Conservation (phyloP, 2,329 filamentous ascomycete species). For the Diplodia corticola region DNA sequence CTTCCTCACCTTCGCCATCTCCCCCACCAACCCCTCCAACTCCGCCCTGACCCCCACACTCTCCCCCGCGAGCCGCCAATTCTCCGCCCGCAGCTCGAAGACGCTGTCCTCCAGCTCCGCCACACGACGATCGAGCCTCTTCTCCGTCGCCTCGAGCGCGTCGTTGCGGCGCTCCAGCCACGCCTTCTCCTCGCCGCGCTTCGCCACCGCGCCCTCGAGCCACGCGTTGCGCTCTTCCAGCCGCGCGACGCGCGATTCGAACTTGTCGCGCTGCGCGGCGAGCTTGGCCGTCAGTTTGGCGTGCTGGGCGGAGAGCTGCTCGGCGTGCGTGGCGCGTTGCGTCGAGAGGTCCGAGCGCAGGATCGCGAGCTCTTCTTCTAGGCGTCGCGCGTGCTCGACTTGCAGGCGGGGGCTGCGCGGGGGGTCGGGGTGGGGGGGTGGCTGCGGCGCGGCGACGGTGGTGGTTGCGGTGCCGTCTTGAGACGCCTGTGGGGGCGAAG, state of each 20-base stretch:
- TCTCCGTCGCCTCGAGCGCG: background rate
- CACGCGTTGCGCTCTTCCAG: constrained; percentile 7
- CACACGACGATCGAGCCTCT: background rate
- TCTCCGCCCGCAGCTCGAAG: background rate
- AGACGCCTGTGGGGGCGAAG: background rate
- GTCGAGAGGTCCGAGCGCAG: background rate
- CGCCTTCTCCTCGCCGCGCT: constrained; percentile 5
- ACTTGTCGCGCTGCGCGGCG: background rate
- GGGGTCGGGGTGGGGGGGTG: background rate
- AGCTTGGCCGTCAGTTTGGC: background rate
- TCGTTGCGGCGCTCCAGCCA: constrained; percentile 12
- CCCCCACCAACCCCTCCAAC: background rate
- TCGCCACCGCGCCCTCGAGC: constrained; percentile 8
- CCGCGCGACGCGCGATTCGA: background rate
- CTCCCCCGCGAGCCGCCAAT: background rate
- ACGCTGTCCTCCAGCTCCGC: background rate
- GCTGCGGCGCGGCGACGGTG: background rate
- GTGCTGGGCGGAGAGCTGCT: background rate
- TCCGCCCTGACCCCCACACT: background rate
- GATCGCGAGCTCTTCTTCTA: constrained; percentile 17
- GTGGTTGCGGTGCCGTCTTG: background rate
- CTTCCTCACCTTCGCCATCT: background rate
- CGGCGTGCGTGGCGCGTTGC: background rate
- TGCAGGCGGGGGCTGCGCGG: constrained; percentile 18
- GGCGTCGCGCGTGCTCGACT: constrained; percentile 11